Evolutionary conservation across 2,329 filamentous ascomycete species (phyloP), one percentile per base, ranked within the genome.

Genomic region (Diplodia seriata): DNA sequence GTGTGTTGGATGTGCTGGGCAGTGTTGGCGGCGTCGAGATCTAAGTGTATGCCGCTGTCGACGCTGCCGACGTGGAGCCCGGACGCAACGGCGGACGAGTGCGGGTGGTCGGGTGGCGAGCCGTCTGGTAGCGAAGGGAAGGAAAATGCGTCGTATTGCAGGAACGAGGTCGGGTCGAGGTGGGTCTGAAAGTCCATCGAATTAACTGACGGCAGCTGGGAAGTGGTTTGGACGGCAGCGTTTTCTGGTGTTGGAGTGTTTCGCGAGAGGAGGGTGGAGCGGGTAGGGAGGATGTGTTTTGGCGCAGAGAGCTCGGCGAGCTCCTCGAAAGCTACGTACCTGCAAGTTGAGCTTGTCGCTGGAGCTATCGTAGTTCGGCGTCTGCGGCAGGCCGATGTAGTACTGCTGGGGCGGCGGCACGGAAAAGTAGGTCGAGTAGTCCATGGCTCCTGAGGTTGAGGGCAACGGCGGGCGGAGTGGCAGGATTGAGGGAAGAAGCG

Each of bases 401-500:
- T 82, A 80, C 72, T 84, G 87, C 50, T 81, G 76, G 70, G 83
- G 83, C 50, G 76, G 76, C 47, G 80, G 77, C 53, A 79, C 73
- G 40, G 79, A 76, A 72, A 84, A 88, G 76, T 85, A 87, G 65
- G 82, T 80, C 11, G 66, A 63, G 76, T 86, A 88, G 72, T 88
- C 85, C 86, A 89, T 88, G 63, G 33, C 47, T 59, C n/a, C 15
- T 31, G 54, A 29, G 31, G 31, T 33, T 8, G 40, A 66, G 29
- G 29, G 43, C n/a, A 36, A 15, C 36, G 36, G 36, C 36, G 36
- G 36, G 36, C 18, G 38, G 11, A 7, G n/a, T 38, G 40, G 53
- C 36, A 31, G 49, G 59, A 63, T 14, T 47, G 64, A 66, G n/a
- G 54, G 53, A 36, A 57, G 31, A 67, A 40, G 29, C 18, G 40